Percentiles rank a stretch among this genome's conserved stretches.
Conservation (phyloP, 805 yeast genomes). For the Kuraishia capsulata region DNA sequence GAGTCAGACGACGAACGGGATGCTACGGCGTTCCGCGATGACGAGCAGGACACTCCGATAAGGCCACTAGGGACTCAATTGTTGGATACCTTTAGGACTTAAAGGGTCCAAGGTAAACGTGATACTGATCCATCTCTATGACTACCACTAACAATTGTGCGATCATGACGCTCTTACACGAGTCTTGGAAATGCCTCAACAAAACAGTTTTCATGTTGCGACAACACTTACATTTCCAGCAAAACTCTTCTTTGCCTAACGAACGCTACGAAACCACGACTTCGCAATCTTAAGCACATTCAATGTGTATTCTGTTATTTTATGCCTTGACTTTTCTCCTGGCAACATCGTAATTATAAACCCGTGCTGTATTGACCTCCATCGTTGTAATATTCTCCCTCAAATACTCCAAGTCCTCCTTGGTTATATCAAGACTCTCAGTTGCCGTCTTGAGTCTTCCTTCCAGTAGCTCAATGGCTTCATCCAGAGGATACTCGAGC, state of each 20-base stretch:
- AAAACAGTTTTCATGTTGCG: too few relatives aligned
- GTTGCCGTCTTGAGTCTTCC: constrained; percentile 57
- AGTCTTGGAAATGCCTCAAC: too few relatives aligned
- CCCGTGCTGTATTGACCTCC: constrained; percentile 95
- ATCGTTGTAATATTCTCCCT: constrained; percentile 91
- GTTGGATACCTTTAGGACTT: constrained; percentile 48
- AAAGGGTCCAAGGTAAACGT: constrained; percentile 6
- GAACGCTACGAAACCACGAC: not conserved
- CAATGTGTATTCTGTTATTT: constrained; percentile 11
- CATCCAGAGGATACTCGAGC: constrained; percentile 88
- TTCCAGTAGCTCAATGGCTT: constrained; percentile 66
- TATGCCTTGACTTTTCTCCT: constrained; percentile 45
- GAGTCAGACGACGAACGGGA: constrained; percentile 21
- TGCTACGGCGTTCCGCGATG: constrained; percentile 19
- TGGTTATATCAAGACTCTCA: constrained; percentile 48
- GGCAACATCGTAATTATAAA: constrained; percentile 83
- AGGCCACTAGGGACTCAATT: constrained; percentile 54
- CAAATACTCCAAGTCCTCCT: constrained; percentile 77
- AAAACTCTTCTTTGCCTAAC: too few relatives aligned
- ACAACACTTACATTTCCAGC: too few relatives aligned
- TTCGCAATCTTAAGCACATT: not conserved
- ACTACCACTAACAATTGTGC: too few relatives aligned
- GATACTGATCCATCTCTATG: too few relatives aligned
- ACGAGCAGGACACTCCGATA: constrained; percentile 49
- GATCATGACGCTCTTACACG: too few relatives aligned